A percentile compares a stretch with the other conserved stretches of the same genome.
phyloP scores from a whole-genome alignment of 148 eudicot species.

The Nepenthes gracilis region DNA sequence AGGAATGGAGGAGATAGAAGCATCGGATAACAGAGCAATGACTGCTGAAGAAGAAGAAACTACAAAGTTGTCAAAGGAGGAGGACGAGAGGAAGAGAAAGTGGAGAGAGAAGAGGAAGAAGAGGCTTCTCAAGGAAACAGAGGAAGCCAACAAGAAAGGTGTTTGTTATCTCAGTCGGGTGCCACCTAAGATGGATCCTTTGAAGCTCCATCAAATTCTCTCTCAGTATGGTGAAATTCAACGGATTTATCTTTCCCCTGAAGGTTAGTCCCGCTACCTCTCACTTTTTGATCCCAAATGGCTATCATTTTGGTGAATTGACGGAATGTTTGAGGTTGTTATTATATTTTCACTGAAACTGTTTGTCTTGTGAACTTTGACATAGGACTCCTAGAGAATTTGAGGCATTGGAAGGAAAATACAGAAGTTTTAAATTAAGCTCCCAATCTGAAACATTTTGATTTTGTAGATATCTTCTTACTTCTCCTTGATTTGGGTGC shows the following conservation, averaged over 20 bases:
- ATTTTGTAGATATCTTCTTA: too few species aligned
- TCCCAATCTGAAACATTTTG: too few species aligned
- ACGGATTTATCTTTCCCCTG: slow-evolving; percentile 67
- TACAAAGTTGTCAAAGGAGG: background rate
- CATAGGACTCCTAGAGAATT: background rate
- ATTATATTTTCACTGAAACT: background rate
- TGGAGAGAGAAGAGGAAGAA: slow-evolving; percentile 42
- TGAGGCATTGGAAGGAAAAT: too few species aligned
- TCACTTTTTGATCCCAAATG: background rate
- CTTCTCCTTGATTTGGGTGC: too few species aligned
- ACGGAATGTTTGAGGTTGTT: background rate
- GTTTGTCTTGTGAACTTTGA: background rate
- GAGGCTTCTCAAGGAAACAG: slow-evolving; percentile 41
- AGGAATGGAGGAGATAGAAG: too few species aligned
- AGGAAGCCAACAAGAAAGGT: slow-evolving; percentile 43
- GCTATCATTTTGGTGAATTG: background rate
- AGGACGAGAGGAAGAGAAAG: slow-evolving; percentile 14
- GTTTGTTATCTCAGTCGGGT: slow-evolving; percentile 77
- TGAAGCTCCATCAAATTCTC: slow-evolving; percentile 57
- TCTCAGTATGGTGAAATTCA: slow-evolving; percentile 66
- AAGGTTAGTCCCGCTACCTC: slow-evolving; percentile 24
- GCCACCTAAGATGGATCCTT: slow-evolving; percentile 85
- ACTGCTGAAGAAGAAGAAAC: background rate
- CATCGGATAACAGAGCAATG: too few species aligned
- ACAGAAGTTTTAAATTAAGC: too few species aligned